These are phyloP conservation scores for Macrophomina tecta DNA, from an alignment of 2,329 filamentous ascomycete species.

Conservation along the genomic window DNA sequence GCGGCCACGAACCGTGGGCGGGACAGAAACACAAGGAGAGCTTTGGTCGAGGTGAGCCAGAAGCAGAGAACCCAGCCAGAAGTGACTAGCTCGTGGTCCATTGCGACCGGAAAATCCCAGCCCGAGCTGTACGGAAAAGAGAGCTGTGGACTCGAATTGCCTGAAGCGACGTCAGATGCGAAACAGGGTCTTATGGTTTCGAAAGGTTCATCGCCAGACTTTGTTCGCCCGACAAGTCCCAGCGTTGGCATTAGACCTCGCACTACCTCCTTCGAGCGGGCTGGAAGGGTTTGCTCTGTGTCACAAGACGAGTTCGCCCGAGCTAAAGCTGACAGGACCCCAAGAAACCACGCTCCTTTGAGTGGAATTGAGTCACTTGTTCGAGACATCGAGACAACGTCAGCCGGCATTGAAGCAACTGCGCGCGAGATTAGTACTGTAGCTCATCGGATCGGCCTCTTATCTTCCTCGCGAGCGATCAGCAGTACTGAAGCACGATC, in stretches of 20 bases:
- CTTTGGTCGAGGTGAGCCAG: not conserved
- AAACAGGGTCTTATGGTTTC: not conserved
- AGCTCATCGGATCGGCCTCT: constrained; percentile 13
- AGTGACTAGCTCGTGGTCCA: not conserved
- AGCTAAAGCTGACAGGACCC: constrained; percentile 16
- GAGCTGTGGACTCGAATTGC: not conserved
- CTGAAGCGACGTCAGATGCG: not conserved
- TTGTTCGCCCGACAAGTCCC: constrained; percentile 16
- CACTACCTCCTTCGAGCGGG: not conserved
- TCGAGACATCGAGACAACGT: constrained; percentile 13
- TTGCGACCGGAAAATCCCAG: constrained; percentile 9
- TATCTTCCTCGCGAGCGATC: not conserved
- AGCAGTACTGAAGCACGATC: constrained; percentile 2
- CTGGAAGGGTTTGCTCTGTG: constrained; percentile 11
- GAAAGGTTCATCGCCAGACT: not conserved
- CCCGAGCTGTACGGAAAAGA: constrained; percentile 6
- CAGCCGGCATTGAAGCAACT: constrained; percentile 10
- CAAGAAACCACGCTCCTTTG: not conserved
- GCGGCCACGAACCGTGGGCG: not conserved
- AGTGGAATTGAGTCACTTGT: not conserved
- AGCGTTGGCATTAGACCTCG: constrained; percentile 20
- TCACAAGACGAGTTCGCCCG: constrained; percentile 5
- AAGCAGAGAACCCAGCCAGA: not conserved
- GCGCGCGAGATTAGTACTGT: not conserved
- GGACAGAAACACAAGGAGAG: not conserved